Conservation (phyloP, 345 rosid genomes). For the Populus alba region DNA sequence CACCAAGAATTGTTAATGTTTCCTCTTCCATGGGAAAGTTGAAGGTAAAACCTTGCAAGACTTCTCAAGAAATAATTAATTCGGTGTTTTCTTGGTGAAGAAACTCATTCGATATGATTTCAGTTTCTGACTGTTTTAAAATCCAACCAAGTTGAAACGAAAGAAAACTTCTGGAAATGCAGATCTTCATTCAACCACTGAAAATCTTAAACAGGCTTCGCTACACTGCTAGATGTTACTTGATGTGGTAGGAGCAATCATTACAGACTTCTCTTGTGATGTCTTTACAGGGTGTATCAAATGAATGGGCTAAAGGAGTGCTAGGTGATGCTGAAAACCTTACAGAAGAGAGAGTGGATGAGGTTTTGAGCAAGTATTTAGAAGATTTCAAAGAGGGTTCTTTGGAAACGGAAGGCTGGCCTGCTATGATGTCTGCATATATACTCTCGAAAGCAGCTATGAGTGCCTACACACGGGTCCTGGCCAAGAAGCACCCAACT, state of each 20-base stretch:
- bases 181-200: too few species aligned
- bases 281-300: slow-evolving; percentile 19
- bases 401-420: slow-evolving; percentile 27
- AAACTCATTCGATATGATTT: too few species aligned
- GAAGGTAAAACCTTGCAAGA: not conserved
- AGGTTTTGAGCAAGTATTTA: slow-evolving; percentile 20
- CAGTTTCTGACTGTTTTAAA: too few species aligned
- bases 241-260: too few species aligned
- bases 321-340: slow-evolving; percentile 25
- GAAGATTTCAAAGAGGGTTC: slow-evolving; percentile 31
- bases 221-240: too few species aligned
- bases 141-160: too few species aligned
- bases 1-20: slow-evolving; percentile 34
- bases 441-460: slow-evolving; percentile 25
- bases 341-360: slow-evolving; percentile 31
- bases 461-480: slow-evolving; percentile 33
- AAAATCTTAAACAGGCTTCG: too few species aligned
- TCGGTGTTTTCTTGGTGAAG: too few species aligned
- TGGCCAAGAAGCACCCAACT: slow-evolving; percentile 17
- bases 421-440: slow-evolving; percentile 16
- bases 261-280: too few species aligned
- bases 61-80: too few species aligned
- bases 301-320: slow-evolving; percentile 25
- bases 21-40: slow-evolving; percentile 23
- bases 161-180: too few species aligned